Conservation (phyloP, 306 rosid genomes). For the Rosa rugosa region DNA sequence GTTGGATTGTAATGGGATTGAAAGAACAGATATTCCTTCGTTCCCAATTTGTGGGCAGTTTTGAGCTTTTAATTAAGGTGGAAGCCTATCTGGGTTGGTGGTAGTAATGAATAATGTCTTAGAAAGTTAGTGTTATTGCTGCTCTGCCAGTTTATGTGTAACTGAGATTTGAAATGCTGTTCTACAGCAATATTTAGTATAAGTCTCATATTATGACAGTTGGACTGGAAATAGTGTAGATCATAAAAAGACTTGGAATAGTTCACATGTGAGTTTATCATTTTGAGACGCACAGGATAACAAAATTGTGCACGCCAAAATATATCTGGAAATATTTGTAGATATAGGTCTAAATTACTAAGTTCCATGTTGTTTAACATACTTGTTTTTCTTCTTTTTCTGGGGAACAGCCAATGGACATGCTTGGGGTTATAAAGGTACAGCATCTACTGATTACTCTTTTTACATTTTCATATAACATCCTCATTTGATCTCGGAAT, state of each 20-base stretch:
- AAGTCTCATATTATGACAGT: background rate
- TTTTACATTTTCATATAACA: background rate
- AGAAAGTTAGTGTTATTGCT: background rate
- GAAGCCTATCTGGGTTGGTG: background rate
- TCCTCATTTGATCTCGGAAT: constrained; percentile 27
- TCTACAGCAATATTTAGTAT: background rate
- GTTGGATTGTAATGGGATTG: background rate
- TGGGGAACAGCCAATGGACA: constrained; percentile 67
- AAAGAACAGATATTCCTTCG: background rate
- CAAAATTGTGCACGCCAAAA: background rate
- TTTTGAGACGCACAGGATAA: background rate
- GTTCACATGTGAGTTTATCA: background rate
- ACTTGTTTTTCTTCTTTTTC: constrained; percentile 34
- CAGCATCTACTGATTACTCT: background rate
- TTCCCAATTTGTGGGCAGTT: constrained; percentile 11
- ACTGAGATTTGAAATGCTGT: background rate
- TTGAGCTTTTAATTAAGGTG: constrained; percentile 4
- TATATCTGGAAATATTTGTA: background rate
- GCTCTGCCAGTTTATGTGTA: background rate
- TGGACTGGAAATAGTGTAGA: background rate
- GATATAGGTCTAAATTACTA: constrained; percentile 28
- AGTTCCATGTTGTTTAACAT: constrained; percentile 45
- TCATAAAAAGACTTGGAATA: background rate
- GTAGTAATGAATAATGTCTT: background rate
- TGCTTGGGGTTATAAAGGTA: constrained; percentile 92